Percentiles rank a stretch among this genome's conserved stretches.
These are phyloP conservation scores for Salix koriyanagi DNA, from an alignment of 345 rosid genomes.

Conservation along the genomic window DNA sequence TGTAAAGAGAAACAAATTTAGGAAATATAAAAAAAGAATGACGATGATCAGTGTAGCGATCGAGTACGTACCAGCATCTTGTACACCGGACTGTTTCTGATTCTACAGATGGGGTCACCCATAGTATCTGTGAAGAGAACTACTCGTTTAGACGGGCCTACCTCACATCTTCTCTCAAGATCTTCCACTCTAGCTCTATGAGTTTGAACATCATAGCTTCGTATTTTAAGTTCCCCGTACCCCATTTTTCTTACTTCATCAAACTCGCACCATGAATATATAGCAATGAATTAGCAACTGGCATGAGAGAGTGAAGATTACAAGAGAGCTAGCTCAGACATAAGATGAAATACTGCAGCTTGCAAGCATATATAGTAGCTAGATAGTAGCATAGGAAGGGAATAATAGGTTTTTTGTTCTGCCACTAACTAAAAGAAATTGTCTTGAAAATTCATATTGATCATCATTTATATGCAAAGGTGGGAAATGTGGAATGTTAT, in stretches of 20 bases:
- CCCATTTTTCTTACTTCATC: conserved; percentile 17
- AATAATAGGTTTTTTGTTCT: not conserved
- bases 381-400: not conserved
- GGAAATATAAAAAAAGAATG: not conserved
- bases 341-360: not conserved
- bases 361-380: not conserved
- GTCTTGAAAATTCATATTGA: conserved; percentile 10
- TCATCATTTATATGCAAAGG: conserved; percentile 20
- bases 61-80: conserved; percentile 62
- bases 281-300: not conserved
- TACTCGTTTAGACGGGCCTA: conserved; percentile 51
- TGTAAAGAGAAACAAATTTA: not conserved
- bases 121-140: conserved; percentile 62
- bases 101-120: conserved; percentile 88
- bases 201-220: conserved; percentile 50
- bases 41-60: not conserved
- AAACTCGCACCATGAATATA: conserved; percentile 6
- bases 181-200: conserved; percentile 50
- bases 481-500: conserved; percentile 31
- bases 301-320: not conserved
- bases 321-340: not conserved
- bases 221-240: conserved; percentile 31
- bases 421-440: not conserved
- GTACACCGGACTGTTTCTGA: conserved; percentile 62
- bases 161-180: conserved; percentile 69